These are phyloP conservation scores for Colletotrichum tabaci DNA, from an alignment of 2,329 filamentous ascomycete genomes.

Conservation along the genomic window DNA sequence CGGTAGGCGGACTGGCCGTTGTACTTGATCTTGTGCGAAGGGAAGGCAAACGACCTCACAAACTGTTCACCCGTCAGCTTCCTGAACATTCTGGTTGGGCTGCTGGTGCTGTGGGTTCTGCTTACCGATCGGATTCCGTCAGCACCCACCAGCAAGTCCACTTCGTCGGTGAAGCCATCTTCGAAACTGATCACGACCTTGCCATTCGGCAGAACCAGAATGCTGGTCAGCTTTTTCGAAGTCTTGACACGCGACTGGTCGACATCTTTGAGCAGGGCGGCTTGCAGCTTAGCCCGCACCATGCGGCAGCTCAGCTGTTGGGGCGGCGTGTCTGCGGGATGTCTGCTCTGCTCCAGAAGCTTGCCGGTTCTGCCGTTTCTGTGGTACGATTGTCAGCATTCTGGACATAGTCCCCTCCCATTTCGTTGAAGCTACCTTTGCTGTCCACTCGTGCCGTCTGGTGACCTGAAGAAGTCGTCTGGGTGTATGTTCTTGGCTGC, in stretches of 20 bases:
- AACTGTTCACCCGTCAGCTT: slow-evolving; percentile 47
- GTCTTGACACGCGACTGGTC: slow-evolving; percentile 59
- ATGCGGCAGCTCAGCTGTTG: slow-evolving; percentile 49
- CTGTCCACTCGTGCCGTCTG: slow-evolving; percentile 47
- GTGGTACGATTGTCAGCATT: neutral
- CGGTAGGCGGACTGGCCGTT: slow-evolving; percentile 55
- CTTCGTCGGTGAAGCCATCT: slow-evolving; percentile 56
- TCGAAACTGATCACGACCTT: slow-evolving; percentile 61
- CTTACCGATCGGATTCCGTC: slow-evolving; percentile 66
- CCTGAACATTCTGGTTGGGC: too few relatives aligned
- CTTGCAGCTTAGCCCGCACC: slow-evolving; percentile 59
- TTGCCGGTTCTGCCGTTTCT: slow-evolving; percentile 53
- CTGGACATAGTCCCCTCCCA: too few relatives aligned
- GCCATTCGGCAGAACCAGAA: slow-evolving; percentile 54
- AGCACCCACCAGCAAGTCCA: slow-evolving; percentile 65
- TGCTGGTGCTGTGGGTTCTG: neutral
- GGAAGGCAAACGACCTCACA: slow-evolving; percentile 58
- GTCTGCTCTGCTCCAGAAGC: slow-evolving; percentile 45
- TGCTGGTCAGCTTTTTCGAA: slow-evolving; percentile 57
- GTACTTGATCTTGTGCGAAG: slow-evolving; percentile 60
- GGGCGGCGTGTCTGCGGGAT: slow-evolving; percentile 45
- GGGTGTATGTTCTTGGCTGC: slow-evolving; percentile 51
- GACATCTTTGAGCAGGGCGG: slow-evolving; percentile 63
- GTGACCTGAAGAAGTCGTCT: slow-evolving; percentile 50
- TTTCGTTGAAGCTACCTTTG: slow-evolving; percentile 41